Conservation (phyloP, 2,329 filamentous ascomycete species). For the Pestalotiopsis sp. region DNA sequence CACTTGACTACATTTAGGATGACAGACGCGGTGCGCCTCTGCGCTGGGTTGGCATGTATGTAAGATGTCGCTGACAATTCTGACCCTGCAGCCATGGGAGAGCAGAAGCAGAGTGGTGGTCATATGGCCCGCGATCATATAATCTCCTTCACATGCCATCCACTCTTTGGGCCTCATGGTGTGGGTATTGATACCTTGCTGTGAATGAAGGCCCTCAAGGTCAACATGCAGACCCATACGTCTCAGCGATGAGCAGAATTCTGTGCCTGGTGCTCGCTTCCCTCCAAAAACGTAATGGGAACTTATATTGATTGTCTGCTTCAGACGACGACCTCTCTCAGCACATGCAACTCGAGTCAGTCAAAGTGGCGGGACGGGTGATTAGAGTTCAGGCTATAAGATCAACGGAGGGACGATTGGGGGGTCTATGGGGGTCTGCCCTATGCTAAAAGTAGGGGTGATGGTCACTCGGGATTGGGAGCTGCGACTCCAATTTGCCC, state of each 20-base stretch:
- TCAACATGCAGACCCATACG: too few species aligned
- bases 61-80: too few species aligned
- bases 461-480: neutral
- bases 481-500: neutral
- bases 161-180: too few species aligned
- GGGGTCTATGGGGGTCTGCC: neutral
- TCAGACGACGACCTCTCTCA: neutral
- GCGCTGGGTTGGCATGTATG: neutral
- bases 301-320: neutral
- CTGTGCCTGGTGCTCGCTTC: too few species aligned
- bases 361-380: neutral
- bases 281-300: too few species aligned
- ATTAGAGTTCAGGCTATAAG: constrained; percentile 1
- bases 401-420: neutral
- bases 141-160: too few species aligned
- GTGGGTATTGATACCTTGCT: too few species aligned
- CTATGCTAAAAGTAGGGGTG: neutral
- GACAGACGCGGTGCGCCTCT: neutral
- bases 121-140: too few species aligned
- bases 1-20: neutral
- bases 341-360: neutral
- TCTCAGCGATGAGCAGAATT: too few species aligned
- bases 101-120: too few species aligned
- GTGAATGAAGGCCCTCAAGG: too few species aligned
- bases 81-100: too few species aligned